Evolutionary conservation across 1,139 yeast genomes (phyloP).

Genomic region (Yamadazyma songkhlaensis): DNA sequence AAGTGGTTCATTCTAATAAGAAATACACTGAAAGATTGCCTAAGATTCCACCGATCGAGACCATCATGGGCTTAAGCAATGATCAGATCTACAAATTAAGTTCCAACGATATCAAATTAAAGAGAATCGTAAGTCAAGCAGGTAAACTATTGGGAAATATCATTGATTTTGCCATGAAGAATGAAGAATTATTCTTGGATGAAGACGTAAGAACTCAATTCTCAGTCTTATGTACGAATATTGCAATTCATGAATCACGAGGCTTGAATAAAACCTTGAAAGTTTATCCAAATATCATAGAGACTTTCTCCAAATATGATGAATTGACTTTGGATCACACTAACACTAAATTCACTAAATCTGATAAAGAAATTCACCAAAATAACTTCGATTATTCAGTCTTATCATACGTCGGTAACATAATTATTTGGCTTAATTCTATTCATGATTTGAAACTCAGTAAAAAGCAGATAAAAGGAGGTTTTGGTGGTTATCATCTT

Average conservation of each 20-base stretch:
- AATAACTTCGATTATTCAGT: conserved; percentile 41
- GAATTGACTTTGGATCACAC: conserved; percentile 37
- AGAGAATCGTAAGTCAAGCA: conserved; percentile 29
- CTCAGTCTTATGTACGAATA: conserved; percentile 31
- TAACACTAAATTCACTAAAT: conserved; percentile 35
- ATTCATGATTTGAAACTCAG: conserved; percentile 17
- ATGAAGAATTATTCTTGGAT: conserved; percentile 30
- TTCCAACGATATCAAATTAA: conserved; percentile 38
- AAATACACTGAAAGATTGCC: conserved; percentile 33
- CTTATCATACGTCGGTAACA: conserved; percentile 40
- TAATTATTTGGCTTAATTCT: conserved; percentile 36
- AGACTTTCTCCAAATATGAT: conserved; percentile 29
- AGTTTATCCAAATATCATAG: conserved; percentile 26
- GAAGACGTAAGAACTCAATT: conserved; percentile 15
- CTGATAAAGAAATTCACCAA: conserved; percentile 32
- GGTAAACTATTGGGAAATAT: conserved; percentile 11
- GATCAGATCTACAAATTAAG: conserved; percentile 34
- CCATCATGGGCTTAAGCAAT: conserved; percentile 41
- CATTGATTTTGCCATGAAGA: conserved; percentile 23
- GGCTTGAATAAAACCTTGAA: conserved; percentile 33
- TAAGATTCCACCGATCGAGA: conserved; percentile 33
- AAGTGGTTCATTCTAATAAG: conserved; percentile 25
- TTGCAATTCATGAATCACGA: conserved; percentile 39
- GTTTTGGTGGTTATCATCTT: conserved; percentile 42
- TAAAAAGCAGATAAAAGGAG: conserved; percentile 17